A percentile compares a stretch with the other conserved stretches of the same genome.
These are phyloP conservation scores for Dacryopinax spathularia DNA, from an alignment of 768 basidiomycete genomes.

Conservation along the genomic window DNA sequence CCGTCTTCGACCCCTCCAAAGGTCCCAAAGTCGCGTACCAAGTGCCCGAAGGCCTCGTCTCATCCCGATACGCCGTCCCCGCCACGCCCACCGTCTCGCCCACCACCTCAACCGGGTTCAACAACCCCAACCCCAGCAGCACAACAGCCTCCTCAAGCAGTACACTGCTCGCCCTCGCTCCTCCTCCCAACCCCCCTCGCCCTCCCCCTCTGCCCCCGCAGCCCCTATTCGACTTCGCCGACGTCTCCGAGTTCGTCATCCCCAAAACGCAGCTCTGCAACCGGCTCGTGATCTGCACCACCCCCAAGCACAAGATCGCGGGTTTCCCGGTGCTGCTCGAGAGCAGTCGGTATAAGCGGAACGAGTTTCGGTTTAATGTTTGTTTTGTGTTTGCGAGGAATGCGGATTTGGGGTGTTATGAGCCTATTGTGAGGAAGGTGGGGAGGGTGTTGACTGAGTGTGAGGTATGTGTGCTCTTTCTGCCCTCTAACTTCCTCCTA, in stretches of 20 bases:
- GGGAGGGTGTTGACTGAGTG: constrained; percentile 76
- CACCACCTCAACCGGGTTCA: constrained; percentile 22
- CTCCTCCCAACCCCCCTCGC: background rate
- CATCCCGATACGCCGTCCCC: constrained; percentile 17
- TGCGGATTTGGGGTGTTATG: constrained; percentile 88
- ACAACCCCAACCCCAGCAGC: constrained; percentile 14
- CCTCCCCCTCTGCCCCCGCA: constrained; percentile 16
- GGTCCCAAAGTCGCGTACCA: constrained; percentile 88
- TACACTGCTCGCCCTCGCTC: constrained; percentile 18
- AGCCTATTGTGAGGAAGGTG: constrained; percentile 88
- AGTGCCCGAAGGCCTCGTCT: constrained; percentile 83
- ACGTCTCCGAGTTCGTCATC: constrained; percentile 88
- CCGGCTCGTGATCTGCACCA: constrained; percentile 74
- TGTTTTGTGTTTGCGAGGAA: constrained; percentile 91
- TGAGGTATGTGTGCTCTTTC: constrained; percentile 46
- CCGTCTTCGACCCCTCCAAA: constrained; percentile 70
- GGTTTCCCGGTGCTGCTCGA: constrained; percentile 74
- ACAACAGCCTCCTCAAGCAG: constrained; percentile 21
- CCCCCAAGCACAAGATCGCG: constrained; percentile 68
- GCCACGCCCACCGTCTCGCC: constrained; percentile 13
- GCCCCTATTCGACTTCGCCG: constrained; percentile 70
- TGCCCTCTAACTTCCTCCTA: background rate
- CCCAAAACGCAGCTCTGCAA: constrained; percentile 76
- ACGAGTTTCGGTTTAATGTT: constrained; percentile 85
- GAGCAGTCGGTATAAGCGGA: constrained; percentile 52